Evolutionary conservation across 106 monocot species (phyloP).

Genomic region (Dioscorea dumetorum): DNA sequence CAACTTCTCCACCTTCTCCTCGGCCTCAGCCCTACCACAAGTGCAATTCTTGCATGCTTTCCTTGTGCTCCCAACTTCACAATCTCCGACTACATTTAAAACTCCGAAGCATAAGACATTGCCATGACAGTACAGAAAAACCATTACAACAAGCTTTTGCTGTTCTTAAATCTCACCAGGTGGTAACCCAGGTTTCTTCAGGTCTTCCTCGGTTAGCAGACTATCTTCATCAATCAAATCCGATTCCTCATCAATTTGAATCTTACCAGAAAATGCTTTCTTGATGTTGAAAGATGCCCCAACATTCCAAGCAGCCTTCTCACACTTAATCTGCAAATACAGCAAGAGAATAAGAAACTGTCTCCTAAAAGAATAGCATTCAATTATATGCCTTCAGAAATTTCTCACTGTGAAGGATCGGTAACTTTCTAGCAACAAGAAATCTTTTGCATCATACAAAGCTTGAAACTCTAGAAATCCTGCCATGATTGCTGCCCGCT

Average conservation of each 20-base stretch:
- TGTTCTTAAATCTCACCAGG: slow-evolving; percentile 24
- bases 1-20: slow-evolving; percentile 62
- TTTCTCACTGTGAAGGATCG: slow-evolving; percentile 42
- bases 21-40: slow-evolving; percentile 83
- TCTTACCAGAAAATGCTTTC: slow-evolving; percentile 57
- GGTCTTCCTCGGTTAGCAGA: slow-evolving; percentile 82
- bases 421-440: slow-evolving; percentile 11
- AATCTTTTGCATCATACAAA: slow-evolving; percentile 19
- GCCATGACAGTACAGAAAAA: neutral
- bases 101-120: neutral
- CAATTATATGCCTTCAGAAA: neutral
- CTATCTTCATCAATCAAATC: slow-evolving; percentile 95
- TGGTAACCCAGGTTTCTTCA: slow-evolving; percentile 75
- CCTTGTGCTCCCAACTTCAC: slow-evolving; percentile 77
- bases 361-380: neutral
- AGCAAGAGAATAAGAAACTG: neutral
- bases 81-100: slow-evolving; percentile 58
- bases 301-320: slow-evolving; percentile 67
- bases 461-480: slow-evolving; percentile 63
- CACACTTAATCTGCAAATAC: slow-evolving; percentile 49
- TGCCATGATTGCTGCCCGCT: slow-evolving; percentile 50
- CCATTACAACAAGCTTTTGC: neutral
- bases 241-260: slow-evolving; percentile 72
- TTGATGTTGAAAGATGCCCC: slow-evolving; percentile 74
- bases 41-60: slow-evolving; percentile 96